A percentile compares a stretch with the other conserved stretches of the same genome.
phyloP scores from a whole-genome alignment of 805 yeast genomes.

The Spencermartinsiella europaea region DNA sequence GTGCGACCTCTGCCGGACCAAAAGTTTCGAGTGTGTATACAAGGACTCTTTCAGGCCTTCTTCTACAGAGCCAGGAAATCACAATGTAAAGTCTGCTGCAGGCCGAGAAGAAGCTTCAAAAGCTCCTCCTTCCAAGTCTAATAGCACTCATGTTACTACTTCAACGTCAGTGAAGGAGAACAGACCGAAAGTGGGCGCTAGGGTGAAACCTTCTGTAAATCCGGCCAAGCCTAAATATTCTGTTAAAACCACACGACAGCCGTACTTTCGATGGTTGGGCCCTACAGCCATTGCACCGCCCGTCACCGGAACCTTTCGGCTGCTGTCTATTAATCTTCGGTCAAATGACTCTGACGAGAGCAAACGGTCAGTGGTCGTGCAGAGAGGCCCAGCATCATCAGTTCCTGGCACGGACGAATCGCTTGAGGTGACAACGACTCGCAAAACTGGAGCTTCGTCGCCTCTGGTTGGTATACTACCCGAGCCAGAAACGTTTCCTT shows the following conservation, averaged over 20 bases:
- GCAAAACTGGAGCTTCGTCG: not conserved
- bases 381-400: conserved; percentile 6
- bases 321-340: conserved; percentile 26
- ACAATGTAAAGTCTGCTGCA: not conserved
- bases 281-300: conserved; percentile 30
- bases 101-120: too few relatives aligned
- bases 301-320: conserved; percentile 22
- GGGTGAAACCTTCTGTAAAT: too few relatives aligned
- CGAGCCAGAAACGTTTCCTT: conserved; percentile 3
- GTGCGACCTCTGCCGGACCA: conserved; percentile 18
- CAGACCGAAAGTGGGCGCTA: not conserved
- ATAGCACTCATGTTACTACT: too few relatives aligned
- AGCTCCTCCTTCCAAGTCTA: too few relatives aligned
- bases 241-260: conserved; percentile 21
- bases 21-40: conserved; percentile 18
- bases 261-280: conserved; percentile 29
- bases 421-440: not conserved
- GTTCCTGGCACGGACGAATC: not conserved
- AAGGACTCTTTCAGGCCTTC: conserved; percentile 4
- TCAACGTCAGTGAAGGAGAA: too few relatives aligned
- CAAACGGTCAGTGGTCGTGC: conserved; percentile 8
- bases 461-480: not conserved
- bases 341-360: conserved; percentile 12
- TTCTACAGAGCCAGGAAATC: not conserved
- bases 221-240: not conserved